Evolutionary conservation across 805 yeast species (phyloP).

Genomic region (Torulaspora indica): DNA sequence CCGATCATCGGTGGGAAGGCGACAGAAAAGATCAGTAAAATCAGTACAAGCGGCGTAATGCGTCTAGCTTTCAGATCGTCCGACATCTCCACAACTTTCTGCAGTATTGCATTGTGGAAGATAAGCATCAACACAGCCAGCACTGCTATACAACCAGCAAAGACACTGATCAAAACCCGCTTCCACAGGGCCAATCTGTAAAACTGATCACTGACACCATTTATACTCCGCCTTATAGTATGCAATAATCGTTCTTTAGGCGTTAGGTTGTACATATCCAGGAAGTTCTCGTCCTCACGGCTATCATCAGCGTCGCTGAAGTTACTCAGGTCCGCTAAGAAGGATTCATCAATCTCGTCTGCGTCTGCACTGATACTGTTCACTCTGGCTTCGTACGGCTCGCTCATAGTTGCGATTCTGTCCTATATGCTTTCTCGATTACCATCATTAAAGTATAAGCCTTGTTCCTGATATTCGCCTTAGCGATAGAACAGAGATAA

Average conservation of each 20-base stretch:
- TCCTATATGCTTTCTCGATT: neutral
- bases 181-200: conserved; percentile 25
- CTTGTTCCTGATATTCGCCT: neutral
- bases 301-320: conserved; percentile 6
- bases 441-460: neutral
- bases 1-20: conserved; percentile 92
- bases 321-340: conserved; percentile 10
- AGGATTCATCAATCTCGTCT: conserved; percentile 20
- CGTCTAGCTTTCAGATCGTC: conserved; percentile 41
- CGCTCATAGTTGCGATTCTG: conserved; percentile 12
- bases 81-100: conserved; percentile 40
- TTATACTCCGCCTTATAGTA: conserved; percentile 14
- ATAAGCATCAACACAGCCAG: conserved; percentile 23
- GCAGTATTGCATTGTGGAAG: conserved; percentile 27
- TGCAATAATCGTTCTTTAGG: conserved; percentile 34
- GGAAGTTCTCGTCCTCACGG: conserved; percentile 30
- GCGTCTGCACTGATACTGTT: conserved; percentile 10
- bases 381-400: conserved; percentile 20
- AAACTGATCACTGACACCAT: conserved; percentile 18
- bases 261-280: conserved; percentile 32
- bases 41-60: conserved; percentile 45
- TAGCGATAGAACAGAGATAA: neutral
- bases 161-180: conserved; percentile 13
- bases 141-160: conserved; percentile 16
- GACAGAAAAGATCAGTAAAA: conserved; percentile 53